Conservation (phyloP, 768 basidiomycete species). For the Paxillus involutus region DNA sequence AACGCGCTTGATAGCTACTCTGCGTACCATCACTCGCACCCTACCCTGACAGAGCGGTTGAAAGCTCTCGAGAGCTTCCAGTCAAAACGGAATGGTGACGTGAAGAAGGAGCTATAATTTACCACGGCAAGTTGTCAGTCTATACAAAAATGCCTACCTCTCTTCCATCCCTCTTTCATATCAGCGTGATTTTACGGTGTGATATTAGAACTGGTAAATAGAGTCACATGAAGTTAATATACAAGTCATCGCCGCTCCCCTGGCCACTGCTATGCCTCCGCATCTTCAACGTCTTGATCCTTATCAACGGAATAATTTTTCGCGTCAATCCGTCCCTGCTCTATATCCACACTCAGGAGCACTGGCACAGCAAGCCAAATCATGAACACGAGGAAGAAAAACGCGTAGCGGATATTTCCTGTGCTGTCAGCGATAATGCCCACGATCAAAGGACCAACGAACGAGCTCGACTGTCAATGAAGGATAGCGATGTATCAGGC, state of each 20-base stretch:
- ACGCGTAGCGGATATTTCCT: slow-evolving; percentile 89
- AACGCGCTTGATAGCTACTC: slow-evolving; percentile 63
- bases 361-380: slow-evolving; percentile 80
- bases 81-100: slow-evolving; percentile 31
- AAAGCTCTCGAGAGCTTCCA: slow-evolving; percentile 76
- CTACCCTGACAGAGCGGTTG: slow-evolving; percentile 88
- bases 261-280: not conserved
- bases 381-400: slow-evolving; percentile 85
- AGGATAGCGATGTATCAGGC: not conserved
- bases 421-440: slow-evolving; percentile 86
- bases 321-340: slow-evolving; percentile 58
- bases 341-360: slow-evolving; percentile 67
- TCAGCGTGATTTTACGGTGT: not conserved
- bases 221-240: not conserved
- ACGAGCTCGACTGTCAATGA: slow-evolving; percentile 73
- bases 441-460: slow-evolving; percentile 87
- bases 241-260: not conserved
- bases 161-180: not conserved
- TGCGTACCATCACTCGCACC: slow-evolving; percentile 95
- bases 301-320: slow-evolving; percentile 24
- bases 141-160: not conserved
- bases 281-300: not conserved
- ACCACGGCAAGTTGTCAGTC: not conserved
- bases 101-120: slow-evolving; percentile 27
- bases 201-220: not conserved